A percentile compares a stretch with the other conserved stretches of the same genome.
Conservation (phyloP, 2,329 filamentous ascomycete species). For the Cladosporium sp. region DNA sequence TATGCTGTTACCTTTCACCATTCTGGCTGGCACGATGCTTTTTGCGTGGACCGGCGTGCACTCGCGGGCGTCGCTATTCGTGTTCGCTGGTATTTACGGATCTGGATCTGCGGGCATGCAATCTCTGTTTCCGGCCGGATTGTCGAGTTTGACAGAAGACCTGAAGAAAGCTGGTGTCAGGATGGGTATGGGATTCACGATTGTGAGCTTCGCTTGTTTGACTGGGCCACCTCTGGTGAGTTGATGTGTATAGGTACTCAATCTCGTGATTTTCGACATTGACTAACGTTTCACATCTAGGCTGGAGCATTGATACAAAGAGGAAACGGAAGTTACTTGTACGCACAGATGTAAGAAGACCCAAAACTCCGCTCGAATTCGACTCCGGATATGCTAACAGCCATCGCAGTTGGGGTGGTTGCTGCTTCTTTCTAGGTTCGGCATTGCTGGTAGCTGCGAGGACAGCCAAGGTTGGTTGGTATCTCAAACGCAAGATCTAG, state of each 20-base stretch:
- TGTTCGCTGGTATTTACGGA: constrained; percentile 44
- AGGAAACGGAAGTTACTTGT: constrained; percentile 38
- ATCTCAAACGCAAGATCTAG: constrained; percentile 24
- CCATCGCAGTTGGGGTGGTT: constrained; percentile 34
- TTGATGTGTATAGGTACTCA: not conserved
- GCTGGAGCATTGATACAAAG: constrained; percentile 44
- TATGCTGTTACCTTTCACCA: constrained; percentile 49
- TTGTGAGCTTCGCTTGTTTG: constrained; percentile 42
- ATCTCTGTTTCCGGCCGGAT: constrained; percentile 41
- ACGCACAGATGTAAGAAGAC: constrained; percentile 36
- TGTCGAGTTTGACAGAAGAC: constrained; percentile 44
- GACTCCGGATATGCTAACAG: too few relatives aligned
- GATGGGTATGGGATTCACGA: constrained; percentile 46
- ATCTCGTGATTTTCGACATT: not conserved
- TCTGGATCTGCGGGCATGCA: constrained; percentile 43
- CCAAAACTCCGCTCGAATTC: too few relatives aligned
- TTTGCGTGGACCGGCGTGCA: constrained; percentile 56
- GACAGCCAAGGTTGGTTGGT: constrained; percentile 27
- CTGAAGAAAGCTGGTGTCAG: constrained; percentile 43
- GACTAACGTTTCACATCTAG: constrained; percentile 20
- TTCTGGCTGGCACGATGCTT: constrained; percentile 45
- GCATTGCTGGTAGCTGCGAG: constrained; percentile 25
- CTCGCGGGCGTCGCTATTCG: constrained; percentile 35
- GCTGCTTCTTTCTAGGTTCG: constrained; percentile 26
- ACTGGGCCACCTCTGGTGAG: constrained; percentile 35